Percentiles rank a stretch among this genome's conserved stretches.
These are phyloP conservation scores for Senecio squalidus DNA, from an alignment of 140 eudicot species.

Conservation along the genomic window DNA sequence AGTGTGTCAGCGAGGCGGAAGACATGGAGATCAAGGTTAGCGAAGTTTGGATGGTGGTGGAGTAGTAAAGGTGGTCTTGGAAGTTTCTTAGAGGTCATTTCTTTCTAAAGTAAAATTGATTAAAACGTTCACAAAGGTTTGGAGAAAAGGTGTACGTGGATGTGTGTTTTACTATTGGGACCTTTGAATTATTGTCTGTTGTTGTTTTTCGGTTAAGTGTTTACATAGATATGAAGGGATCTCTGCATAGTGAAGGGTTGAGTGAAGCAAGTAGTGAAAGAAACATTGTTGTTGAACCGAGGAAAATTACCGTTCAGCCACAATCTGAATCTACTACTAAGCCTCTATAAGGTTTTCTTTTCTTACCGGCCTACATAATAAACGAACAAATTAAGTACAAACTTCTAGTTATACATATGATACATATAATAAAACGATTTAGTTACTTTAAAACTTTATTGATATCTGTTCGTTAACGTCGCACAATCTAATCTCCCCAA, in stretches of 20 bases:
- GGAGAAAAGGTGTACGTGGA: not conserved
- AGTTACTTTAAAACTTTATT: too few relatives aligned
- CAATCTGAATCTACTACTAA: not conserved
- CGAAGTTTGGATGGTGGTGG: slow-evolving; percentile 65
- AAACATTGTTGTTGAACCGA: not conserved
- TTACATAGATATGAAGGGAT: not conserved
- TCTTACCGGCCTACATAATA: not conserved
- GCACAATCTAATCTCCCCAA: not conserved
- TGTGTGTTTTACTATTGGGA: too few relatives aligned
- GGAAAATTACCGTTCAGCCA: not conserved
- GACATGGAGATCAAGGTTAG: slow-evolving; percentile 80
- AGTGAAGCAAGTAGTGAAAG: not conserved
- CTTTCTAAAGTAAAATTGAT: not conserved
- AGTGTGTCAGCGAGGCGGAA: slow-evolving; percentile 70
- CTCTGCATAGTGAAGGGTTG: not conserved
- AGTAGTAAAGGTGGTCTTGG: slow-evolving; percentile 33
- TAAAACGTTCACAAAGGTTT: not conserved
- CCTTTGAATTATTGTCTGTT: not conserved
- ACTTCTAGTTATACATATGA: not conserved
- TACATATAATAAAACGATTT: not conserved
- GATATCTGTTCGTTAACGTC: not conserved
- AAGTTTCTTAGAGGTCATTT: slow-evolving; percentile 36
- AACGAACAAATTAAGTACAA: not conserved
- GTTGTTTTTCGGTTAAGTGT: not conserved
- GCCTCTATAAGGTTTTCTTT: not conserved